Evolutionary conservation across 306 rosid genomes (phyloP), one percentile per base, ranked within the genome.

Genomic region (Malus orientalis): DNA sequence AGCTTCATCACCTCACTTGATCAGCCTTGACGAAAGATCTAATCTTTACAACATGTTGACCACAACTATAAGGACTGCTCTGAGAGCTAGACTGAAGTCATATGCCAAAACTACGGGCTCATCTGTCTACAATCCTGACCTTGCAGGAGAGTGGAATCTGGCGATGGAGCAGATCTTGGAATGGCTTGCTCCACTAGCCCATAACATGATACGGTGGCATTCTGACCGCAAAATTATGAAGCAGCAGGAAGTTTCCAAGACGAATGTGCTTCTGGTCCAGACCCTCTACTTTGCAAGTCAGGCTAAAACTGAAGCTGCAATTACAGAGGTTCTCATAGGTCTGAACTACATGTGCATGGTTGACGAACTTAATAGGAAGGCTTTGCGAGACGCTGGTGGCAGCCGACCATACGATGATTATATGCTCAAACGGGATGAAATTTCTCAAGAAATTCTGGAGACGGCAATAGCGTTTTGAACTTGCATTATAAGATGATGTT

Each of bases 131-230:
- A 76, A 80, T 70, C 85, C 85, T 57, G 83, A 74, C 59, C 76
- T 87, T 45, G 89, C 80, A 44, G 81, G 65, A 30, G 91, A 88
- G 71, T 88, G 92, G 93, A 78, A 76, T 2, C 25, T 61, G 53
- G 88, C 84, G 0, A 67, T 88, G 3, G 13, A 40, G 16, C 87
- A 77, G 42, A 89, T 86, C 32, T 71, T 95, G 79, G 93, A 87
- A 32, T 88, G 97, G 99, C 82, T 95, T 70, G 89, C 81, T 15
- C 97, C 97, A 1, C 81, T 92, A 5, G 99, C 99, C 72, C 93
- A 85, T 75, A 89, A 88, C 84, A 92, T 67, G 91, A 68, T 79
- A n/a, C 73, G 74, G 69, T 95, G 97, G 97, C 82, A 95, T 81
- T 92, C 88, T 16, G 96, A 84, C 84, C 83, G 93, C 75, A 88